Percentiles rank a stretch among this genome's conserved stretches.
These are phyloP conservation scores for Arthrobotrys entomopaga DNA, from an alignment of 2,329 filamentous ascomycete genomes.

Conservation along the genomic window DNA sequence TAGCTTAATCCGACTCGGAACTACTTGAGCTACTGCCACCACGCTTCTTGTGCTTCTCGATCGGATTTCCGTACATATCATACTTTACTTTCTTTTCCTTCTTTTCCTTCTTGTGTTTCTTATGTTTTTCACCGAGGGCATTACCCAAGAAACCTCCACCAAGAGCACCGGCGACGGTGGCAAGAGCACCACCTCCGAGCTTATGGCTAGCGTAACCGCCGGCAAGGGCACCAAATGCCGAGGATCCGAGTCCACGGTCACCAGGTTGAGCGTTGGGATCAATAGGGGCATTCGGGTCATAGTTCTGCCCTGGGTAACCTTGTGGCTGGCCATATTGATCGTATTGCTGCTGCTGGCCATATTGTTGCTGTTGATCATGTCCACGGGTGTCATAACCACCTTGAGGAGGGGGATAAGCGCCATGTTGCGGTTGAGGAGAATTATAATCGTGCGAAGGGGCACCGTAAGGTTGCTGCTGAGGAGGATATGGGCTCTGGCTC, in stretches of 20 bases:
- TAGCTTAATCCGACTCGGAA: slow-evolving; percentile 34
- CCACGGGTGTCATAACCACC: slow-evolving; percentile 38
- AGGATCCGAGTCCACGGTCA: slow-evolving; percentile 70
- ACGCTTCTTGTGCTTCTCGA: slow-evolving; percentile 57
- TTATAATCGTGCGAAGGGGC: not conserved
- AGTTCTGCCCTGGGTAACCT: slow-evolving; percentile 20
- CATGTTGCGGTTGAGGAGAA: slow-evolving; percentile 16
- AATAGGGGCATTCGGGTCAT: not conserved
- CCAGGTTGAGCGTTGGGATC: slow-evolving; percentile 59
- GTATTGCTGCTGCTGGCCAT: not conserved
- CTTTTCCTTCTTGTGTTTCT: slow-evolving; percentile 57
- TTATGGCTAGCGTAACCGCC: slow-evolving; percentile 69
- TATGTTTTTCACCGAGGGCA: slow-evolving; percentile 64
- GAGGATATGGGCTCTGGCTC: slow-evolving; percentile 17
- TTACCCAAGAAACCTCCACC: slow-evolving; percentile 70
- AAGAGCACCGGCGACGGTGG: slow-evolving; percentile 66
- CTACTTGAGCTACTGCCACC: slow-evolving; percentile 57
- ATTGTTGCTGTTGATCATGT: slow-evolving; percentile 34
- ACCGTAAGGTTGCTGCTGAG: slow-evolving; percentile 5
- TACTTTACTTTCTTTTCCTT: slow-evolving; percentile 49
- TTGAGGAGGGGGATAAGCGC: slow-evolving; percentile 19
- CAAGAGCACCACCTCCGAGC: slow-evolving; percentile 67
- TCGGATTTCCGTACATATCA: not conserved
- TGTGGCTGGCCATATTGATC: not conserved
- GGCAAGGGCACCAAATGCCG: slow-evolving; percentile 67